Evolutionary conservation across 495 filamentous ascomycete species (phyloP), one percentile per base, ranked within the genome.

Genomic region (Xylaria curta): DNA sequence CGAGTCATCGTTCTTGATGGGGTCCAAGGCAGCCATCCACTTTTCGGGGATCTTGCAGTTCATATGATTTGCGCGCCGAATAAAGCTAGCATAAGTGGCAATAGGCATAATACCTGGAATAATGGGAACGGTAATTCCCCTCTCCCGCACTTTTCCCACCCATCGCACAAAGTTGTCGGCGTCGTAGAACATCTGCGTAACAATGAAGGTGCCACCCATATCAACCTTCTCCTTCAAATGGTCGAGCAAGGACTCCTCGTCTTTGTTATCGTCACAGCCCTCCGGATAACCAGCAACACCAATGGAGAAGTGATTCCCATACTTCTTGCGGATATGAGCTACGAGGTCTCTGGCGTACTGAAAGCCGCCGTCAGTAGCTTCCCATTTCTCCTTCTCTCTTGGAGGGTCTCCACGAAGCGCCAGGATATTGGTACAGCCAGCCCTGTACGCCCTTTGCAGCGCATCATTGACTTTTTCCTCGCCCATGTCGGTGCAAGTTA

Each of bases 171-270:
- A 99, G 76, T 93, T 94, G 75, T 99, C 95, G 33, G 90, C 94
- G 79, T 98, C 95, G 83, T 99, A 99, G 82, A 97, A 97, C 97
- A 99, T 99, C 84, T 99, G 97, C 0, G 97, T 98, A 65, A 99
- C 91, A 61, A 99, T 90, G 81, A 97, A 98, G 12, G 93, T 90
- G 65, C 91, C 94, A 47, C 97, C 97, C 60, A 93, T 93, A 82
- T 99, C 97, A 60, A 98, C 91, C 82, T 99, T 99, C 83, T 98
- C 93, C 84, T 98, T 98, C 78, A 98, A 82, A 79, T 98, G 97
- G 70, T 97, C 92, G 69, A 98, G 89, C 78, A 98, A 86, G 31
- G 88, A 82, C 40, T 97, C 94, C 21, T 91, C 89, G 76, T 98
- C 93, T 59, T 91, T 85, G 75, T 97, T 92, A 76, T 98, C 97